A percentile compares a stretch with the other conserved stretches of the same genome.
Conservation (phyloP, 306 rosid genomes). For the Cyamopsis tetragonoloba region DNA sequence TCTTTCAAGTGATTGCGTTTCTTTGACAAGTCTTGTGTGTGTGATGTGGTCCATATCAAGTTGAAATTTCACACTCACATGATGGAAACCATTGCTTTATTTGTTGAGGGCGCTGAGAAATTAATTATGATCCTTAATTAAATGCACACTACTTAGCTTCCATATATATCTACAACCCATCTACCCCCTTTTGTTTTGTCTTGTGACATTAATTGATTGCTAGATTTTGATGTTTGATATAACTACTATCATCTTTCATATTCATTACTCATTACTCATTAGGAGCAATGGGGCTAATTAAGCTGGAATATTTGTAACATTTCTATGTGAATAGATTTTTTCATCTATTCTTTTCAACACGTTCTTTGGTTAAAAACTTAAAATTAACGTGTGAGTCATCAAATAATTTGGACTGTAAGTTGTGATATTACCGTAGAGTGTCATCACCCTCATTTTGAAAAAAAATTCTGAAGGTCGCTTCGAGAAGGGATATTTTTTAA, state of each 20-base stretch:
- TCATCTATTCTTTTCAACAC: neutral
- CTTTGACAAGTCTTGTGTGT: neutral
- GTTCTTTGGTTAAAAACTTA: no score
- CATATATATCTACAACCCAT: slow-evolving; percentile 25
- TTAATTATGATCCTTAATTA: slow-evolving; percentile 30
- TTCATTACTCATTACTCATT: neutral
- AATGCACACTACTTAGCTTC: slow-evolving; percentile 25
- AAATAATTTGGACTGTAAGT: no score
- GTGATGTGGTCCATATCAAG: slow-evolving; percentile 21
- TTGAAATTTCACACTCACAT: slow-evolving; percentile 24
- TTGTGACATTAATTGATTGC: slow-evolving; percentile 20
- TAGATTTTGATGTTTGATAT: neutral
- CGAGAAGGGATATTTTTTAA: no score
- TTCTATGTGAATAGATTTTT: neutral
- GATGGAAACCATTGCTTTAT: slow-evolving; percentile 17
- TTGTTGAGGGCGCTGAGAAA: slow-evolving; percentile 25
- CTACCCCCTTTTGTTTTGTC: slow-evolving; percentile 22
- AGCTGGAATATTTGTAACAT: no score
- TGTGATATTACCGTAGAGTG: no score
- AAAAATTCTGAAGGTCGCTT: no score
- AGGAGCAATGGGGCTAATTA: neutral
- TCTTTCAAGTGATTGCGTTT: neutral
- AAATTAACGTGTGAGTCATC: no score
- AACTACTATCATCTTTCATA: no score
- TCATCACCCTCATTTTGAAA: no score